These are phyloP conservation scores for Linum lewisii DNA, from an alignment of 345 rosid genomes.

Conservation along the genomic window DNA sequence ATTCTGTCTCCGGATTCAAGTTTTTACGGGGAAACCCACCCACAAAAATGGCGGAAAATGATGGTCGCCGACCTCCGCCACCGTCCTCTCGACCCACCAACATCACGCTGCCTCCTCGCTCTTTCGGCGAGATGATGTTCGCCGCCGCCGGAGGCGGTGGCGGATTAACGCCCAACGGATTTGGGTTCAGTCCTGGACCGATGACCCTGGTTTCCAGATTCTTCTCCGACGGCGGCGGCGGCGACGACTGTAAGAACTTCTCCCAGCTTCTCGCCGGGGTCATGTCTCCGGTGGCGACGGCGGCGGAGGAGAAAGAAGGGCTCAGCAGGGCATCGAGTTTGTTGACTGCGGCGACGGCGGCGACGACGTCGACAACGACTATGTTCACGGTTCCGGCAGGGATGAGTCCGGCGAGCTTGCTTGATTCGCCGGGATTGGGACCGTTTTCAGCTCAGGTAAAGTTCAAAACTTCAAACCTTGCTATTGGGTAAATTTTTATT, in stretches of 20 bases:
- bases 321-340: slow-evolving; percentile 35
- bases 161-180: slow-evolving; percentile 6
- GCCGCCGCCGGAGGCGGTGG: slow-evolving; percentile 15
- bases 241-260: slow-evolving; percentile 61
- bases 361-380: slow-evolving; percentile 36
- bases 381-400: slow-evolving; percentile 45
- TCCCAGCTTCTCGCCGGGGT: slow-evolving; percentile 86
- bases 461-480: not conserved
- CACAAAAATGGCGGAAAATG: slow-evolving; percentile 35
- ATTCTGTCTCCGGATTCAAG: too few species aligned
- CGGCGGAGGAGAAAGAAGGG: slow-evolving; percentile 8
- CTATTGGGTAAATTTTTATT: not conserved
- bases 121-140: slow-evolving; percentile 33
- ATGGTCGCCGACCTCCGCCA: slow-evolving; percentile 18
- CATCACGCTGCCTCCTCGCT: slow-evolving; percentile 49
- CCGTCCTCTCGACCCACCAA: slow-evolving; percentile 29
- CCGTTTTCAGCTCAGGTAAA: slow-evolving; percentile 59
- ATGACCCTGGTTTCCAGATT: slow-evolving; percentile 72
- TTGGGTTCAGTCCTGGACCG: slow-evolving; percentile 82
- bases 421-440: slow-evolving; percentile 56
- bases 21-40: slow-evolving; percentile 5
- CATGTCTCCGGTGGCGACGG: slow-evolving; percentile 47
- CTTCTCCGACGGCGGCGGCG: slow-evolving; percentile 50
- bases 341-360: slow-evolving; percentile 26
- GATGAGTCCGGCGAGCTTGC: slow-evolving; percentile 41